Conservation (phyloP, 768 basidiomycete species). For the Boletus pseudopeckii region DNA sequence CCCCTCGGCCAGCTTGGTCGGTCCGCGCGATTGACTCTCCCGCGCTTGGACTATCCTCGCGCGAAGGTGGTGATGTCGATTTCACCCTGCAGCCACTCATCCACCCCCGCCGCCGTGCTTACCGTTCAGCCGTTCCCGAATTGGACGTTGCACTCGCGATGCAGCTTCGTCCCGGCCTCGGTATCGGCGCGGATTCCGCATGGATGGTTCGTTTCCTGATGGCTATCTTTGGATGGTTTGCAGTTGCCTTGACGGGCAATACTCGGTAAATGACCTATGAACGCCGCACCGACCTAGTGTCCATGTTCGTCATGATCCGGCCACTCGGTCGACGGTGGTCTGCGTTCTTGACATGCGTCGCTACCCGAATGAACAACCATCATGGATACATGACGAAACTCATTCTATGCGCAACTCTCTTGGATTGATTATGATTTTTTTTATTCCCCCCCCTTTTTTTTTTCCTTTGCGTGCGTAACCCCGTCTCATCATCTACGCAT, state of each 20-base stretch:
- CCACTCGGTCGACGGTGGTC: too few species aligned
- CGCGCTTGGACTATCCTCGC: constrained; percentile 16
- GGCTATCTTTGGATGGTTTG: constrained; percentile 77
- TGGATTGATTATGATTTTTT: neutral
- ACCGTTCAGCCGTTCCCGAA: constrained; percentile 44
- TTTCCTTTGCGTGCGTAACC: too few species aligned
- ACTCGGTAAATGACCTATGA: constrained; percentile 11
- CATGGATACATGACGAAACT: constrained; percentile 1
- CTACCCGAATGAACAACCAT: neutral
- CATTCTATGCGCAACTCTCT: constrained; percentile 6
- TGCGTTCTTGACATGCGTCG: neutral
- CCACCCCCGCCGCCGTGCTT: constrained; percentile 23
- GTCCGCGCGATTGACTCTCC: constrained; percentile 26
- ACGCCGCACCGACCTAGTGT: neutral
- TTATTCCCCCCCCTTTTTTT: too few species aligned
- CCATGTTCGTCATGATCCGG: too few species aligned
- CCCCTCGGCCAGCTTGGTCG: constrained; percentile 30
- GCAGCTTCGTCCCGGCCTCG: constrained; percentile 72
- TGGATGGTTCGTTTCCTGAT: constrained; percentile 80
- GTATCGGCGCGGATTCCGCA: constrained; percentile 67
- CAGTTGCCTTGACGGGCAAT: constrained; percentile 49
- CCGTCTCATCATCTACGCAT: too few species aligned
- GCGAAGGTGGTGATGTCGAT: constrained; percentile 2
- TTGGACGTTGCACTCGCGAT: constrained; percentile 71
- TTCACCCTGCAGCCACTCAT: constrained; percentile 10